Conservation (phyloP, 768 basidiomycete species). For the Pisolithus microcarpus region DNA sequence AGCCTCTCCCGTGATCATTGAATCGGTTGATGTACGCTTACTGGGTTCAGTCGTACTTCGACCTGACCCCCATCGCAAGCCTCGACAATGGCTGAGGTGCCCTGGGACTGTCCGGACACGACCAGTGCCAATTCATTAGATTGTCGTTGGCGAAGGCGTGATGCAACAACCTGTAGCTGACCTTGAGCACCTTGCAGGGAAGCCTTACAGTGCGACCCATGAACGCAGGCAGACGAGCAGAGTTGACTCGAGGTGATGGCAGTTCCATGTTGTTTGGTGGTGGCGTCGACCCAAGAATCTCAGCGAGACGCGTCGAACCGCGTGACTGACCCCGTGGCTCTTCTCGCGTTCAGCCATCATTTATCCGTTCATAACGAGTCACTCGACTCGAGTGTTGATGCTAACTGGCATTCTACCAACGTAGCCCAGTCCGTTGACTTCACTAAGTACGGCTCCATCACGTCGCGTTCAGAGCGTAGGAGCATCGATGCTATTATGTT, state of each 20-base stretch:
- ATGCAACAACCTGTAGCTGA: constrained; percentile 19
- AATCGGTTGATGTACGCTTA: constrained; percentile 18
- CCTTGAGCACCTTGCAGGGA: constrained; percentile 53
- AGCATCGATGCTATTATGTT: too few relatives aligned
- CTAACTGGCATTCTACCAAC: too few relatives aligned
- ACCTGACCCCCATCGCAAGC: constrained; percentile 65
- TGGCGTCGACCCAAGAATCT: background rate
- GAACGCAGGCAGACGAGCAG: constrained; percentile 46
- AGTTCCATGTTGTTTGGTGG: constrained; percentile 18
- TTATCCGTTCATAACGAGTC: too few relatives aligned
- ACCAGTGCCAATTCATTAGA: constrained; percentile 1
- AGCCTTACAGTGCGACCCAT: constrained; percentile 51
- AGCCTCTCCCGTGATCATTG: background rate
- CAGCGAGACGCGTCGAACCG: too few relatives aligned
- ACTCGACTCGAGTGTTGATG: too few relatives aligned
- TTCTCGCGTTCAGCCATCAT: too few relatives aligned
- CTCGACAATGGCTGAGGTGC: constrained; percentile 48
- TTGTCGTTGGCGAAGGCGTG: background rate
- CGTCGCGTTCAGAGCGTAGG: too few relatives aligned
- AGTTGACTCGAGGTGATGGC: constrained; percentile 52
- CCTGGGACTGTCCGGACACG: constrained; percentile 27
- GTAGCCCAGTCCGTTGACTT: too few relatives aligned
- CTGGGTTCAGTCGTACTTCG: constrained; percentile 35
- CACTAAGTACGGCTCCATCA: too few relatives aligned
- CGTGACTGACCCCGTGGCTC: too few relatives aligned